phyloP scores from a whole-genome alignment of 2,329 filamentous ascomycete species.

The Fusarium equiseti region DNA sequence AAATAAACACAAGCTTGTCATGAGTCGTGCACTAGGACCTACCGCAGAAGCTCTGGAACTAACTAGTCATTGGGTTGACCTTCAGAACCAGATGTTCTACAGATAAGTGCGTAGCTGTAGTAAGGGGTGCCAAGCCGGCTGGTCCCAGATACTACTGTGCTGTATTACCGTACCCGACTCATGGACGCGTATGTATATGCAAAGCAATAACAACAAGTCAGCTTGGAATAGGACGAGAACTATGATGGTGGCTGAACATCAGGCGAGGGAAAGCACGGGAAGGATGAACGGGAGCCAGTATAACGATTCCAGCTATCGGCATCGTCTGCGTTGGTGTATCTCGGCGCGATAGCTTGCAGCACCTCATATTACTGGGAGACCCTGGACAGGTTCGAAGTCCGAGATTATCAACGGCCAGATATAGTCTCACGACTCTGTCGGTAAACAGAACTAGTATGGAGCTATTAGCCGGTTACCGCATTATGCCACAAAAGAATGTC shows the following conservation, averaged over 20 bases:
- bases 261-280: neutral
- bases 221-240: constrained; percentile 9
- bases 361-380: constrained; percentile 9
- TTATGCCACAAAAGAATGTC: neutral
- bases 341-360: constrained; percentile 15
- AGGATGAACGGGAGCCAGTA: constrained; percentile 14
- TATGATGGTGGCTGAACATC: constrained; percentile 12
- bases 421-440: neutral
- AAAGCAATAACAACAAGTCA: constrained; percentile 28
- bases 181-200: constrained; percentile 18
- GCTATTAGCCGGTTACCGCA: constrained; percentile 12
- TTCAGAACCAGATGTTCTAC: constrained; percentile 11
- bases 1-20: constrained; percentile 25
- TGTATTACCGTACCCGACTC: constrained; percentile 15
- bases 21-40: constrained; percentile 27
- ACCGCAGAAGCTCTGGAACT: constrained; percentile 16
- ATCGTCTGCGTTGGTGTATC: constrained; percentile 28
- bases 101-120: constrained; percentile 1
- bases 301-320: constrained; percentile 24
- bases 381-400: constrained; percentile 8
- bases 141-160: constrained; percentile 10
- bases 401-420: constrained; percentile 10
- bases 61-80: constrained; percentile 2
- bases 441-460: constrained; percentile 9
- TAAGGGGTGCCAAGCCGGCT: constrained; percentile 37